These are phyloP conservation scores for Allodekkera sacchari DNA, from an alignment of 805 yeast genomes.

Conservation along the genomic window DNA sequence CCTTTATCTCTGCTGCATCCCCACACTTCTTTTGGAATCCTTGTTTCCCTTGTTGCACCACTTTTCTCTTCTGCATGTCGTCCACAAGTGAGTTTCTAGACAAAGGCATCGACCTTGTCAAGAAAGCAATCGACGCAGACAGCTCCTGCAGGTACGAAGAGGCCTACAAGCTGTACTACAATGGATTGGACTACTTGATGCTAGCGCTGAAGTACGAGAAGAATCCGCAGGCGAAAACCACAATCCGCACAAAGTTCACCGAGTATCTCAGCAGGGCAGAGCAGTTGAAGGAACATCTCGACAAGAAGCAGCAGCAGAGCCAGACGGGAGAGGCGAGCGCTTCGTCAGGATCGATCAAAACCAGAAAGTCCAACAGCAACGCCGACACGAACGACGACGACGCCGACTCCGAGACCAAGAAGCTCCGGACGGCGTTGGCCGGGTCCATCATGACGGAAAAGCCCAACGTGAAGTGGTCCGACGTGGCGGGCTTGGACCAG, in stretches of 20 bases:
- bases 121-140: slow-evolving; percentile 92
- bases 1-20: no score
- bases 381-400: slow-evolving; percentile 50
- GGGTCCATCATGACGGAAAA: slow-evolving; percentile 87
- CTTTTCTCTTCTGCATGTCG: slow-evolving; percentile 13
- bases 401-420: slow-evolving; percentile 77
- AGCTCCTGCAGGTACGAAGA: slow-evolving; percentile 85
- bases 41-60: no score
- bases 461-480: slow-evolving; percentile 91
- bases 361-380: slow-evolving; percentile 33
- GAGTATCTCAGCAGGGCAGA: slow-evolving; percentile 93
- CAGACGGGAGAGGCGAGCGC: slow-evolving; percentile 46
- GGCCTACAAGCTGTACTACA: slow-evolving; percentile 87
- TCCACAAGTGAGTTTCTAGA: slow-evolving; percentile 60
- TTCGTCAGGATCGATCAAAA: slow-evolving; percentile 49
- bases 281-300: slow-evolving; percentile 82
- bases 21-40: no score
- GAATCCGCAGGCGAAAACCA: slow-evolving; percentile 79
- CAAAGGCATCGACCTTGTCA: slow-evolving; percentile 92
- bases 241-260: slow-evolving; percentile 79
- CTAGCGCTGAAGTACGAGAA: slow-evolving; percentile 92
- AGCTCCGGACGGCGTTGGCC: slow-evolving; percentile 81
- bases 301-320: slow-evolving; percentile 40
- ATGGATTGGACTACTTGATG: slow-evolving; percentile 92
- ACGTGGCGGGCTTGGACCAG: slow-evolving; percentile 89